phyloP scores from a whole-genome alignment of 2,329 filamentous ascomycete species.

The Sporothrix mexicana region DNA sequence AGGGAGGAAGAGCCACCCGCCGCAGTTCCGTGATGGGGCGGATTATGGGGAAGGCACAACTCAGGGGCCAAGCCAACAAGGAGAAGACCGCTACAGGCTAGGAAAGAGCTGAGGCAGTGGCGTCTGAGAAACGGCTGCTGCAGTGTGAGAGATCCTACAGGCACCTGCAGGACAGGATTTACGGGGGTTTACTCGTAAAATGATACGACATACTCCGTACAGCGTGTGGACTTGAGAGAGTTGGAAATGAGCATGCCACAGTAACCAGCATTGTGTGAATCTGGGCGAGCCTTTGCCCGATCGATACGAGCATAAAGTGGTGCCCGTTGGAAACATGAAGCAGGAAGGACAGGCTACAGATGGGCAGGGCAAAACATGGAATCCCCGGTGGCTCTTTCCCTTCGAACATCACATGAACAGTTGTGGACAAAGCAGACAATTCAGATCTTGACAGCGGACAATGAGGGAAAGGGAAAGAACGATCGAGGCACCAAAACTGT shows the following conservation, averaged over 20 bases:
- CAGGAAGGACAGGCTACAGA: not conserved
- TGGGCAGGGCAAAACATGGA: not conserved
- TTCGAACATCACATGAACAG: not conserved
- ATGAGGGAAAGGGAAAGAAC: conserved; percentile 2
- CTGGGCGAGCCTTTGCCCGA: not conserved
- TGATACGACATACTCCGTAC: too few species aligned
- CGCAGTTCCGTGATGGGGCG: conserved; percentile 15
- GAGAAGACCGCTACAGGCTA: not conserved
- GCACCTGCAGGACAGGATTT: conserved; percentile 3
- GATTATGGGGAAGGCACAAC: conserved; percentile 32
- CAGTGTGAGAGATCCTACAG: conserved; percentile 16
- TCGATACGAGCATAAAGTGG: conserved; percentile 3
- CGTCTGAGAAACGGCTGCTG: not conserved
- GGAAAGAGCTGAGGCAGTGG: conserved; percentile 22
- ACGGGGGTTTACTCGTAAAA: conserved; percentile 1
- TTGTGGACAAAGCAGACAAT: not conserved
- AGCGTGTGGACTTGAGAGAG: not conserved
- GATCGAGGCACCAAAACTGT: conserved; percentile 18
- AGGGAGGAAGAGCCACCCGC: conserved; percentile 20
- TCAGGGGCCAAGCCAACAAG: conserved; percentile 29
- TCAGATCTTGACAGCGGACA: not conserved
- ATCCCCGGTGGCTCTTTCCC: conserved; percentile 4
- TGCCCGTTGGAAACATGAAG: not conserved
- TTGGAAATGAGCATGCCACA: conserved; percentile 13
- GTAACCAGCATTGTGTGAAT: not conserved